Conservation (phyloP, 495 filamentous ascomycete species). For the Podospora bellae-mahoneyi region DNA sequence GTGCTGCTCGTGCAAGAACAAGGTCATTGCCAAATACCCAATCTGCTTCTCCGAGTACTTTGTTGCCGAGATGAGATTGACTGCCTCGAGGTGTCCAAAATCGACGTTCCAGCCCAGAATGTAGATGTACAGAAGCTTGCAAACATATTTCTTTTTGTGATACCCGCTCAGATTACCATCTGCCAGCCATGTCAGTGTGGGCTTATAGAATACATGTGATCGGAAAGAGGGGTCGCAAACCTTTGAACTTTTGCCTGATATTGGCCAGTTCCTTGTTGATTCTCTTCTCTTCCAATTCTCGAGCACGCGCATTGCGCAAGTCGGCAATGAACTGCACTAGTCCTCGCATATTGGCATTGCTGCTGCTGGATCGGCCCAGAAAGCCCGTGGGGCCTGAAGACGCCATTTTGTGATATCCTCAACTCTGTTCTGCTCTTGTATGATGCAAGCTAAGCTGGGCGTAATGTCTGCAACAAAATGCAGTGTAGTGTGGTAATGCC, state of each 20-base stretch:
- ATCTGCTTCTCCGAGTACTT: conserved; percentile 99
- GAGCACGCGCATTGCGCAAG: conserved; percentile 86
- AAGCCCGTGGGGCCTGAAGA: conserved; percentile 55
- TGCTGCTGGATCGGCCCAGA: conserved; percentile 57
- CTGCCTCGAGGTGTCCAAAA: conserved; percentile 96
- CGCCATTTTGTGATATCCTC: conserved; percentile 41
- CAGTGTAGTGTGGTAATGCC: not conserved
- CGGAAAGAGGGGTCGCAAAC: conserved; percentile 36
- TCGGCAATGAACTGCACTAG: conserved; percentile 99
- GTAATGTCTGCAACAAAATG: not conserved
- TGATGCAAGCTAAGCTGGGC: not conserved
- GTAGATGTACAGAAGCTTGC: conserved; percentile 99
- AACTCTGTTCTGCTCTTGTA: not conserved
- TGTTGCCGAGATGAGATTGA: conserved; percentile 91
- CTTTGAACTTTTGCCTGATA: conserved; percentile 84
- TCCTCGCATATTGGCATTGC: conserved; percentile 71
- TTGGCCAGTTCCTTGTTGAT: conserved; percentile 99
- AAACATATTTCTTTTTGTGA: conserved; percentile 99
- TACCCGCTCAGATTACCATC: conserved; percentile 90
- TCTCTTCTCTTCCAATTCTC: conserved; percentile 96
- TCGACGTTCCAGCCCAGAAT: conserved; percentile 99
- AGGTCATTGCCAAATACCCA: conserved; percentile 93
- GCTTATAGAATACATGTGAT: not conserved
- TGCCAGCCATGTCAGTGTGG: conserved; percentile 33
- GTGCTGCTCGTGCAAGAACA: conserved; percentile 96